These are phyloP conservation scores for Physcomitrellopsis africana DNA, from an alignment of 225 moss, liverwort and hornwort genomes.

Conservation along the genomic window DNA sequence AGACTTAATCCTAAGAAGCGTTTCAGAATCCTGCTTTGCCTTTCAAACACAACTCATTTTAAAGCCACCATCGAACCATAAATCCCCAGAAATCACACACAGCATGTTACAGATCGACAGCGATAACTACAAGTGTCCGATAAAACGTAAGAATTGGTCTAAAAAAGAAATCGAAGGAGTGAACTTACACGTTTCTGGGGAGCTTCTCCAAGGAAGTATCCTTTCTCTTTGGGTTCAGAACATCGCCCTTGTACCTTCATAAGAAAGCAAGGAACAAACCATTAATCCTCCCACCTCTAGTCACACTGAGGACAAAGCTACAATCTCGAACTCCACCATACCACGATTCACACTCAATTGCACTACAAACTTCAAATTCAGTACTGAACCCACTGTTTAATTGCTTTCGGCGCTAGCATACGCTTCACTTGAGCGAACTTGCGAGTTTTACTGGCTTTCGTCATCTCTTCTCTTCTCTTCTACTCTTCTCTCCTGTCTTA, in stretches of 20 bases:
- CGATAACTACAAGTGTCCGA: not conserved
- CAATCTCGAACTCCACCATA: not conserved
- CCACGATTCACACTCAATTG: not conserved
- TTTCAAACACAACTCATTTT: not conserved
- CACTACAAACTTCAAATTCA: not conserved
- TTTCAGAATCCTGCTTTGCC: too few species aligned
- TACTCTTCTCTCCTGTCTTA: constrained; percentile 36
- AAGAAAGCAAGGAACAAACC: constrained; percentile 14
- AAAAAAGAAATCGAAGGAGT: not conserved
- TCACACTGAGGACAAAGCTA: not conserved
- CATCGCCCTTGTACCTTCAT: constrained; percentile 84
- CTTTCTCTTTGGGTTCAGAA: constrained; percentile 80
- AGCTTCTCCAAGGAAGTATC: constrained; percentile 60
- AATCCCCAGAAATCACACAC: not conserved
- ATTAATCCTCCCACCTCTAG: constrained; percentile 17
- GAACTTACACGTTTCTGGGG: constrained; percentile 84
- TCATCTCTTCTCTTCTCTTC: constrained; percentile 44
- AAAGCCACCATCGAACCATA: not conserved
- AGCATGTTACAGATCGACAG: not conserved
- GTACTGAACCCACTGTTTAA: constrained; percentile 59
- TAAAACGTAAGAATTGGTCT: not conserved
- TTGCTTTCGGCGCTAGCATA: constrained; percentile 83
- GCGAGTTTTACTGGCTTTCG: constrained; percentile 79
- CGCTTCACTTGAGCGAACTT: constrained; percentile 94
- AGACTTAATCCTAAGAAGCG: not conserved